Percentiles rank a stretch among this genome's conserved stretches.
These are phyloP conservation scores for Leccinum fallax DNA, from an alignment of 1,284 basidiomycete species.

Conservation along the genomic window DNA sequence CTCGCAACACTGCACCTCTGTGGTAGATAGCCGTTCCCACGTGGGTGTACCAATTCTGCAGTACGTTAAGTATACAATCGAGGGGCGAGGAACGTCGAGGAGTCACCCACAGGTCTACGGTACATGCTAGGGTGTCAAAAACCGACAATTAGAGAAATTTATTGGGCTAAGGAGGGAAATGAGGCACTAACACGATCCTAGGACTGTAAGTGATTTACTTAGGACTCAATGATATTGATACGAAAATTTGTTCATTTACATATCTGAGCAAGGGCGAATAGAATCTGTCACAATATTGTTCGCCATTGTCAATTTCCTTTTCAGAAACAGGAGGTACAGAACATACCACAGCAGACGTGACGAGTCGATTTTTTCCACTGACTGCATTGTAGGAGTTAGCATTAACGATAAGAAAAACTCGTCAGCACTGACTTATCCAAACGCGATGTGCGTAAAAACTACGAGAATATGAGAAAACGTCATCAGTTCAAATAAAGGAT, in stretches of 20 bases:
- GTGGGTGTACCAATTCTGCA: constrained; percentile 18
- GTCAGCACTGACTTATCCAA: constrained; percentile 28
- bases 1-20: constrained; percentile 5
- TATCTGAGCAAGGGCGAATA: constrained; percentile 13
- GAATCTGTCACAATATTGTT: constrained; percentile 4
- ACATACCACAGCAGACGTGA: constrained; percentile 25
- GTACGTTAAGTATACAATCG: background rate
- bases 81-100: background rate
- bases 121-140: constrained; percentile 7
- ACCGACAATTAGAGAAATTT: background rate
- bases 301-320: background rate
- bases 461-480: constrained; percentile 1
- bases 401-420: background rate
- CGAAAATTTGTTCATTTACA: constrained; percentile 9
- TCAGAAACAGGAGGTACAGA: background rate
- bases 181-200: constrained; percentile 21
- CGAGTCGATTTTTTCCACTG: constrained; percentile 19
- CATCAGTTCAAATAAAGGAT: background rate
- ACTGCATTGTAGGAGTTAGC: constrained; percentile 13
- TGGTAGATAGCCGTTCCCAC: background rate
- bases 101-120: constrained; percentile 7
- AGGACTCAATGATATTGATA: background rate
- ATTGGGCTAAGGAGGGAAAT: background rate
- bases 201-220: constrained; percentile 2
- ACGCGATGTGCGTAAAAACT: constrained; percentile 32